A percentile compares a stretch with the other conserved stretches of the same genome.
Evolutionary conservation across 495 filamentous ascomycete species (phyloP).

Genomic region (Penicillium canescens): DNA sequence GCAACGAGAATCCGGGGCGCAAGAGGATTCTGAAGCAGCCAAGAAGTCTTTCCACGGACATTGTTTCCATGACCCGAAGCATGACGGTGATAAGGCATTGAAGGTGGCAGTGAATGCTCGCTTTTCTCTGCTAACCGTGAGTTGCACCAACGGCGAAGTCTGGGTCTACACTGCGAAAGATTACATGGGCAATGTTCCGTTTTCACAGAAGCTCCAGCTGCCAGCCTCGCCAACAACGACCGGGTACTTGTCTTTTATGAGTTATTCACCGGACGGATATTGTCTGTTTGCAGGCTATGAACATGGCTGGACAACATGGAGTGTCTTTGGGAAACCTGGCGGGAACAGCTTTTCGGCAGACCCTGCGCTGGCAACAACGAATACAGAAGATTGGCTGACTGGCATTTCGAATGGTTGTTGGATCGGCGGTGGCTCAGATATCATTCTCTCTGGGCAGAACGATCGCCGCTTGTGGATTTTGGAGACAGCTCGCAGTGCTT

Average conservation of each 20-base stretch:
- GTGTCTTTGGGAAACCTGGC: constrained; percentile 89
- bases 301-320: constrained; percentile 93
- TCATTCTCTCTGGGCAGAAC: constrained; percentile 67
- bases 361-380: constrained; percentile 57
- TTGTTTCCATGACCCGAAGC: constrained; percentile 78
- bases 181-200: constrained; percentile 87
- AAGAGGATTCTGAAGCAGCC: constrained; percentile 32
- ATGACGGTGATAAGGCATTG: constrained; percentile 58
- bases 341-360: constrained; percentile 79
- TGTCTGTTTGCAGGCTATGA: constrained; percentile 94
- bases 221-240: constrained; percentile 63
- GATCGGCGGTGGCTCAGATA: constrained; percentile 83
- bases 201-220: constrained; percentile 76
- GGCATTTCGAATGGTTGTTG: constrained; percentile 76
- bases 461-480: constrained; percentile 83
- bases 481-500: constrained; percentile 88
- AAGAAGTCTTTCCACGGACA: constrained; percentile 84
- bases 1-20: constrained; percentile 58
- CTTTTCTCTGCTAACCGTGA: constrained; percentile 89
- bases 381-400: constrained; percentile 76
- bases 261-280: constrained; percentile 94
- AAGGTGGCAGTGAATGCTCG: constrained; percentile 87
- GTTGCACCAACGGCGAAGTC: constrained; percentile 77
- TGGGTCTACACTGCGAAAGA: constrained; percentile 88
- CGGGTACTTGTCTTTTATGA: constrained; percentile 71